Conservation (phyloP, 2,329 filamentous ascomycete genomes). For the Lasiodiplodia sp. region DNA sequence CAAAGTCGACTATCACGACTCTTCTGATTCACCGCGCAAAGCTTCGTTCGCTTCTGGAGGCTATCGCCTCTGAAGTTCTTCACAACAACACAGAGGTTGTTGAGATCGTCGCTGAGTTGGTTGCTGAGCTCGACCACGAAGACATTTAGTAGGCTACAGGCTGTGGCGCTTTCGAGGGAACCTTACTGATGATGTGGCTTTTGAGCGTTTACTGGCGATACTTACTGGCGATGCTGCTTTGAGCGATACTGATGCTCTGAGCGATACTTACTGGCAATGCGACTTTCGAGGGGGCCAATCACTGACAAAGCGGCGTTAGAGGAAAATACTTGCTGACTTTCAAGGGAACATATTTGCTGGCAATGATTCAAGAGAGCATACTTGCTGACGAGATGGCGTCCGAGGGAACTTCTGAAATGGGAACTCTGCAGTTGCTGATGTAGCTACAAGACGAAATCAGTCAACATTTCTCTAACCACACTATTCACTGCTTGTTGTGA, state of each 20-base stretch:
- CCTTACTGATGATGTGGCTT: too few species aligned
- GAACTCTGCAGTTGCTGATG: constrained; percentile 3
- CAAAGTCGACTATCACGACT: not conserved
- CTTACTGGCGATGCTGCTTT: not conserved
- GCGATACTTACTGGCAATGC: too few species aligned
- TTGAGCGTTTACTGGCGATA: too few species aligned
- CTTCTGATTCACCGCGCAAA: not conserved
- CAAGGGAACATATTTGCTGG: too few species aligned
- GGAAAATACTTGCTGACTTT: too few species aligned
- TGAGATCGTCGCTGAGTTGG: not conserved
- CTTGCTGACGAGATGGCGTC: not conserved
- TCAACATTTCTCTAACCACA: not conserved
- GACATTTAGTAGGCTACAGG: not conserved
- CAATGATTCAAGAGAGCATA: not conserved
- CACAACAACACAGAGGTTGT: not conserved
- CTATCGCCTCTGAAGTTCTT: not conserved
- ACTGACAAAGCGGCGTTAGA: not conserved
- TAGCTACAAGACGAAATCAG: not conserved
- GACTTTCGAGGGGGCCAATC: too few species aligned
- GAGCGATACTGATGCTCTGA: not conserved
- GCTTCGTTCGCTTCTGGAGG: not conserved
- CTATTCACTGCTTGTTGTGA: not conserved
- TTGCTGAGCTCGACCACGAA: not conserved
- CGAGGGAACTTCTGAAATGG: not conserved
- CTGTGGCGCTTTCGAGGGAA: not conserved